Evolutionary conservation across 495 filamentous ascomycete genomes (phyloP).

Genomic region (Arthonia radiata): DNA sequence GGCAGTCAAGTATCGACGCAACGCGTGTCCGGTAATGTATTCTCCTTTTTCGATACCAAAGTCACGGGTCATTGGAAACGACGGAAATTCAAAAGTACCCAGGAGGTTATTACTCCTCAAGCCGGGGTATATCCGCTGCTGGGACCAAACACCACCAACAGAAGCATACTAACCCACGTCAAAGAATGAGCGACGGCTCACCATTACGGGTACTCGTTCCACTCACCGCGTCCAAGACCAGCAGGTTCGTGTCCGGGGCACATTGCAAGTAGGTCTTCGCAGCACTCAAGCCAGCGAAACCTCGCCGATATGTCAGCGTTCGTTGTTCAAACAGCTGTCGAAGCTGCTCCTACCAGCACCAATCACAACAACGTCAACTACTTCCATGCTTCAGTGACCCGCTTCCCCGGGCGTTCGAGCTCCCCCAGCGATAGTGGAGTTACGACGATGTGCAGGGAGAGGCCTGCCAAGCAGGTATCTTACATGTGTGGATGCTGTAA

Average conservation of each 20-base stretch:
- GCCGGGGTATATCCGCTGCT: conserved; percentile 36
- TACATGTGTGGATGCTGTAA: too few species aligned
- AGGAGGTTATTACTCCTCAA: conserved; percentile 39
- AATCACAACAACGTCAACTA: conserved; percentile 8
- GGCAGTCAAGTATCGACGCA: conserved; percentile 37
- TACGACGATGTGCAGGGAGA: too few species aligned
- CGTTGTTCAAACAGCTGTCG: too few species aligned
- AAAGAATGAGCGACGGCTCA: too few species aligned
- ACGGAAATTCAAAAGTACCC: conserved; percentile 43
- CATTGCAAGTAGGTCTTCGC: conserved; percentile 34
- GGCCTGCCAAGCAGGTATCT: too few species aligned
- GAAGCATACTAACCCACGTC: too few species aligned
- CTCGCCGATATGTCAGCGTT: too few species aligned
- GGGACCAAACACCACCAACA: conserved; percentile 54
- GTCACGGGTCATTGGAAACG: conserved; percentile 40
- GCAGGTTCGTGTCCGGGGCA: conserved; percentile 21
- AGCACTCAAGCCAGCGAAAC: conserved; percentile 32
- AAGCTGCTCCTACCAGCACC: conserved; percentile 11
- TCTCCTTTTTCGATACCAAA: conserved; percentile 34
- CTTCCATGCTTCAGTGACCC: conserved; percentile 4
- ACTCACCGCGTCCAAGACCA: conserved; percentile 29
- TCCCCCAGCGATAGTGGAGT: too few species aligned
- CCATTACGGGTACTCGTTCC: too few species aligned
- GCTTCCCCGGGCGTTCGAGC: too few species aligned
- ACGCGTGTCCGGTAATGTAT: conserved; percentile 40